Percentiles rank a stretch among this genome's conserved stretches.
Evolutionary conservation across 1,284 basidiomycete genomes (phyloP).

Genomic region (Moesziomyces sp.): DNA sequence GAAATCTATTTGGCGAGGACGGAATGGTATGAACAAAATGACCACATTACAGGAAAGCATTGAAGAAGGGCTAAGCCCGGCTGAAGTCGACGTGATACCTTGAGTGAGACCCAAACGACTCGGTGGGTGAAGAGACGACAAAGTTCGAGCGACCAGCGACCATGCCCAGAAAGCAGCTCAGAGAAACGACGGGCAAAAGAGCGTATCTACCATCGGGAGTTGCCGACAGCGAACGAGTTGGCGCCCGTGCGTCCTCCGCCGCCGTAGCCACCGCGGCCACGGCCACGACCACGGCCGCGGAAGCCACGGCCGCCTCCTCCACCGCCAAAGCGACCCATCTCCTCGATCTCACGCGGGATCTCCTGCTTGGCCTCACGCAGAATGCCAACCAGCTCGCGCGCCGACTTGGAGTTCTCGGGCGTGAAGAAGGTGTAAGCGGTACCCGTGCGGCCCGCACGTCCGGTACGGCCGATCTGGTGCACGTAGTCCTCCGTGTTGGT

Average conservation of each 20-base stretch:
- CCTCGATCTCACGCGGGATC: conserved; percentile 87
- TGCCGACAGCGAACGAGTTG: conserved; percentile 57
- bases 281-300: conserved; percentile 57
- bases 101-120: neutral
- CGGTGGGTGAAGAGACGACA: too few species aligned
- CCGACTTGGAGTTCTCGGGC: conserved; percentile 86
- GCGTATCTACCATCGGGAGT: conserved; percentile 53
- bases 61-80: neutral
- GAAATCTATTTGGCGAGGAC: conserved; percentile 5
- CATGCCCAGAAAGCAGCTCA: neutral
- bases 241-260: conserved; percentile 58
- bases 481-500: conserved; percentile 96
- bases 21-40: conserved; percentile 9
- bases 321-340: conserved; percentile 85
- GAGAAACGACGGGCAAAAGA: neutral
- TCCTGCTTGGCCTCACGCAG: conserved; percentile 88
- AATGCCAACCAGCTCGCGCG: conserved; percentile 89
- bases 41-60: conserved; percentile 1
- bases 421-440: conserved; percentile 93
- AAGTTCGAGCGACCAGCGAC: too few species aligned
- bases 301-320: conserved; percentile 58
- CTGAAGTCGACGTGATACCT: too few species aligned
- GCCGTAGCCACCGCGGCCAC: conserved; percentile 46
- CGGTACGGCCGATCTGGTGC: conserved; percentile 85
- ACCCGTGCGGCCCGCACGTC: conserved; percentile 78